These are phyloP conservation scores for Rhodotorula taiwanensis DNA, from an alignment of 768 basidiomycete species.

Conservation along the genomic window DNA sequence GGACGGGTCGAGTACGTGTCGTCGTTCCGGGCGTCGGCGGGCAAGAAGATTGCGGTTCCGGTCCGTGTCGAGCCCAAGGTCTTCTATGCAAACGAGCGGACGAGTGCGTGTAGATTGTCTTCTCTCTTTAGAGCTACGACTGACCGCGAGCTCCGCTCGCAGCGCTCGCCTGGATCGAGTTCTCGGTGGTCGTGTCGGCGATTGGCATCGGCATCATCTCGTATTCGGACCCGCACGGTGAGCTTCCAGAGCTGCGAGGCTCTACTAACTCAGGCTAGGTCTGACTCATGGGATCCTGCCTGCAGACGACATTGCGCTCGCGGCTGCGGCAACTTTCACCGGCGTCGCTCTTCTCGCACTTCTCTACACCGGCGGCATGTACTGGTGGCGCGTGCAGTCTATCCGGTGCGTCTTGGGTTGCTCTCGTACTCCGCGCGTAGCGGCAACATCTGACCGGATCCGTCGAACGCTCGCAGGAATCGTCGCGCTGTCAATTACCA, in stretches of 20 bases:
- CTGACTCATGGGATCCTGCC: too few relatives aligned
- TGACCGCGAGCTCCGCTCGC: background rate
- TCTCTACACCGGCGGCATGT: slow-evolving; percentile 74
- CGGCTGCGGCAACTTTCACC: slow-evolving; percentile 83
- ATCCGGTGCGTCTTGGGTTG: slow-evolving; percentile 49
- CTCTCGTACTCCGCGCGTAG: too few relatives aligned
- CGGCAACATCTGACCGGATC: background rate
- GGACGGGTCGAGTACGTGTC: slow-evolving; percentile 48
- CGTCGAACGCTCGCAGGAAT: slow-evolving; percentile 37
- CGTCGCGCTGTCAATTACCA: slow-evolving; percentile 78
- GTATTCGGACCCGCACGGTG: slow-evolving; percentile 36
- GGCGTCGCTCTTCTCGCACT: slow-evolving; percentile 80
- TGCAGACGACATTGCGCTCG: slow-evolving; percentile 58
- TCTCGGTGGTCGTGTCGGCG: slow-evolving; percentile 74
- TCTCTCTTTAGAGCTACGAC: background rate
- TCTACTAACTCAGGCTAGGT: background rate
- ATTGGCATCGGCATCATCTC: slow-evolving; percentile 76
- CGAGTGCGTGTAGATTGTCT: slow-evolving; percentile 48
- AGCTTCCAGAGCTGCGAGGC: slow-evolving; percentile 5
- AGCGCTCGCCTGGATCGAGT: slow-evolving; percentile 78
- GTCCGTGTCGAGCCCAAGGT: slow-evolving; percentile 98
- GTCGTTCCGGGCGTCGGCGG: slow-evolving; percentile 69
- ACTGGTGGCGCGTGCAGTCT: slow-evolving; percentile 64
- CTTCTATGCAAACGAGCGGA: slow-evolving; percentile 91
- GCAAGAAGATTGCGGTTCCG: slow-evolving; percentile 85